Percentiles rank a stretch among this genome's conserved stretches.
phyloP scores from a whole-genome alignment of 2,329 filamentous ascomycete species.

The Penicillium brevicompactum region DNA sequence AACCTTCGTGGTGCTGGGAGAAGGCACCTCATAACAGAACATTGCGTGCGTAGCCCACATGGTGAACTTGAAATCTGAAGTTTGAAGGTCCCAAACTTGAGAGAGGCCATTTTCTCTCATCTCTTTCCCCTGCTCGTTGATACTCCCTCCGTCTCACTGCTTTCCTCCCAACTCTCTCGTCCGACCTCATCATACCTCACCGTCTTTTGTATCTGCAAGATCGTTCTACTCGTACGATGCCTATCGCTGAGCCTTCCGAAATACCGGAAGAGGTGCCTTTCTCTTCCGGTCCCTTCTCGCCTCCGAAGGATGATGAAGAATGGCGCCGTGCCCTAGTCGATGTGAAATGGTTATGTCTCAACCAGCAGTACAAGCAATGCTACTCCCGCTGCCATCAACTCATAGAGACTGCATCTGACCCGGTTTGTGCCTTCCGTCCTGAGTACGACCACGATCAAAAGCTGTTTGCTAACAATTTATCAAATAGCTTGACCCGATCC shows the following conservation, averaged over 20 bases:
- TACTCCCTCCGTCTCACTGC: not conserved
- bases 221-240: not conserved
- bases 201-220: not conserved
- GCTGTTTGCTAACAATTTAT: conserved; percentile 2
- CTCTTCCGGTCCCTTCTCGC: conserved; percentile 16
- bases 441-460: not conserved
- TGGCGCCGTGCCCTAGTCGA: conserved; percentile 37
- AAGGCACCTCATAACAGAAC: too few species aligned
- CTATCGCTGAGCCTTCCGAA: not conserved
- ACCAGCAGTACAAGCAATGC: conserved; percentile 46
- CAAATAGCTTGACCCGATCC: conserved; percentile 36
- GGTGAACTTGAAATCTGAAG: too few species aligned
- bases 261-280: conserved; percentile 13
- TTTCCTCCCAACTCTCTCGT: not conserved
- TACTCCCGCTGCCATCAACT: conserved; percentile 34
- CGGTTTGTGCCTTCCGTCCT: conserved; percentile 24
- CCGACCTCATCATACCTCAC: not conserved
- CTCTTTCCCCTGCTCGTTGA: too few species aligned
- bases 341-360: conserved; percentile 40
- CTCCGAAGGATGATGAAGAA: conserved; percentile 26
- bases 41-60: too few species aligned
- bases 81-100: too few species aligned
- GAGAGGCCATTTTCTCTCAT: too few species aligned
- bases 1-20: too few species aligned
- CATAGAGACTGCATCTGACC: conserved; percentile 25